Percentiles rank a stretch among this genome's conserved stretches.
Conservation (phyloP, 129 eudicot species). For the Tagetes erecta region DNA sequence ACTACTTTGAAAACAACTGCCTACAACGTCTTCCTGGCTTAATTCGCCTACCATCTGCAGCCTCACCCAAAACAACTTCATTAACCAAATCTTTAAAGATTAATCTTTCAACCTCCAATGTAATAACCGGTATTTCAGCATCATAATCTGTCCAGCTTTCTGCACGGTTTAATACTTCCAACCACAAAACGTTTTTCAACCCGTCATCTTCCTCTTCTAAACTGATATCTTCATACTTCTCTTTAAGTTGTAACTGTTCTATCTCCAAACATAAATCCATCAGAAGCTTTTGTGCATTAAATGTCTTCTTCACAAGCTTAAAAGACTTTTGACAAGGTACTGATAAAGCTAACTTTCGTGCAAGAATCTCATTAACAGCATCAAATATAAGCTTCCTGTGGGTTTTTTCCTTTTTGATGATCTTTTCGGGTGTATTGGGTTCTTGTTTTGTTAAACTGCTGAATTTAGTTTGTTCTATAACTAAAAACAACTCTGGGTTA, state of each 20-base stretch:
- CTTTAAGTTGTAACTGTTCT: conserved; percentile 48
- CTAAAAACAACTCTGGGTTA: conserved; percentile 79
- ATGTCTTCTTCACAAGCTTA: conserved; percentile 47
- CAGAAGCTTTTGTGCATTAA: conserved; percentile 72
- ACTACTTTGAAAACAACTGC: conserved; percentile 58
- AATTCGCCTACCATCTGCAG: conserved; percentile 47
- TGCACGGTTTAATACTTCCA: conserved; percentile 59
- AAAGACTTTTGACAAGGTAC: conserved; percentile 32
- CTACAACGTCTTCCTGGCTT: conserved; percentile 53
- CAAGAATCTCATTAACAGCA: conserved; percentile 71
- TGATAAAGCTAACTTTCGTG: conserved; percentile 45
- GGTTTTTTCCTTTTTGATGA: conserved; percentile 43
- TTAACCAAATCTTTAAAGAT: conserved; percentile 84
- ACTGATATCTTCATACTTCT: conserved; percentile 32
- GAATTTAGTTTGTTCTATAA: conserved; percentile 83
- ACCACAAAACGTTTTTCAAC: conserved; percentile 55
- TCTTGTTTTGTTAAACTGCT: conserved; percentile 47
- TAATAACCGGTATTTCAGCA: conserved; percentile 55
- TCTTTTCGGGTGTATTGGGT: conserved; percentile 27
- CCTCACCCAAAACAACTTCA: conserved; percentile 70
- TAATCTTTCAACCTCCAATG: conserved; percentile 74
- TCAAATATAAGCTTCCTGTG: conserved; percentile 85
- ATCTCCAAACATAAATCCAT: conserved; percentile 74
- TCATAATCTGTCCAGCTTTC: conserved; percentile 66
- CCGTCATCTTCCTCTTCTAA: conserved; percentile 65